These are phyloP conservation scores for Claviceps arundinis DNA, from an alignment of 2,329 filamentous ascomycete genomes.

Conservation along the genomic window DNA sequence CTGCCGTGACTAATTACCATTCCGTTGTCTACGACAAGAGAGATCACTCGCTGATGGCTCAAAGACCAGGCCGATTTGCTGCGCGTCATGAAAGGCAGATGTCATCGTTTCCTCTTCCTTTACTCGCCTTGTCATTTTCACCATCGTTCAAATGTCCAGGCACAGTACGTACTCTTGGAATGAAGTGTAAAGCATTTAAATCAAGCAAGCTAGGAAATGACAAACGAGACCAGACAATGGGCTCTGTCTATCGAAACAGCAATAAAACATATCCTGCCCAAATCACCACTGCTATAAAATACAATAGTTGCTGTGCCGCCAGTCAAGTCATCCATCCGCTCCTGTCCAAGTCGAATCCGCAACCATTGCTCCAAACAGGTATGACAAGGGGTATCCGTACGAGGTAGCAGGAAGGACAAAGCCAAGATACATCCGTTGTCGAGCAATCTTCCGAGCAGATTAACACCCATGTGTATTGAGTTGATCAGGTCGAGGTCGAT, in stretches of 20 bases:
- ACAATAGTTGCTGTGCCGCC: slow-evolving; percentile 22
- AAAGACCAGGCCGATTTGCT: too few relatives aligned
- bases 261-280: slow-evolving; percentile 17
- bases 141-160: background rate
- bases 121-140: too few relatives aligned
- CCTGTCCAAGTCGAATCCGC: slow-evolving; percentile 21
- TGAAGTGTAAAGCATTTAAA: slow-evolving; percentile 19
- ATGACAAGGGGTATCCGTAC: slow-evolving; percentile 16
- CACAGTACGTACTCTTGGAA: background rate
- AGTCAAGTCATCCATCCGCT: slow-evolving; percentile 19
- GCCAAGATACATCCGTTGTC: slow-evolving; percentile 4
- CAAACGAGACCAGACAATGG: slow-evolving; percentile 18
- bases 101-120: too few relatives aligned
- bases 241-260: slow-evolving; percentile 18
- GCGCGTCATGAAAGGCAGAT: too few relatives aligned
- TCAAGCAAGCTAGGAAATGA: slow-evolving; percentile 27
- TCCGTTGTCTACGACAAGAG: too few relatives aligned
- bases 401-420: slow-evolving; percentile 12
- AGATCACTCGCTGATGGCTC: too few relatives aligned
- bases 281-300: slow-evolving; percentile 26
- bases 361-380: slow-evolving; percentile 19
- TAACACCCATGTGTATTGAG: slow-evolving; percentile 10
- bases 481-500: slow-evolving; percentile 4
- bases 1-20: too few relatives aligned
- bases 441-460: slow-evolving; percentile 10